phyloP scores from a whole-genome alignment of 1,139 yeast genomes.

The Suhomyces atakaporum region DNA sequence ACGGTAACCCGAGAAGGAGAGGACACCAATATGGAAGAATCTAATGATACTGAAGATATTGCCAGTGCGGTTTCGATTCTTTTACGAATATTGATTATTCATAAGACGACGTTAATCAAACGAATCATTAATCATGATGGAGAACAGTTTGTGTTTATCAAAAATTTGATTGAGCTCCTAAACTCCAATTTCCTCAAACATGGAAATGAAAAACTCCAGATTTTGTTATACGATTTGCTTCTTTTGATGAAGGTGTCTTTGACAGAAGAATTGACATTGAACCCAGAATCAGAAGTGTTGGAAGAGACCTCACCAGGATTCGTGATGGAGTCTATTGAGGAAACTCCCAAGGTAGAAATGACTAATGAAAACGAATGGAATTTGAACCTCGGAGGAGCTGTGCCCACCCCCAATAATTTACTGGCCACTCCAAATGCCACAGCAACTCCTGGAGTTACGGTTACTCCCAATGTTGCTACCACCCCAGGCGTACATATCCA shows the following conservation, averaged over 20 bases:
- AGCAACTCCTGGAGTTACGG: slow-evolving; percentile 5
- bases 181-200: slow-evolving; percentile 40
- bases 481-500: slow-evolving; percentile 5
- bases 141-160: slow-evolving; percentile 40
- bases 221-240: slow-evolving; percentile 63
- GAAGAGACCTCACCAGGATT: slow-evolving; percentile 19
- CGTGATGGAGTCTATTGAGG: slow-evolving; percentile 3
- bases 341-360: slow-evolving; percentile 9
- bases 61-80: slow-evolving; percentile 38
- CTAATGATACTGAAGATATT: slow-evolving; percentile 1
- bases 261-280: slow-evolving; percentile 22
- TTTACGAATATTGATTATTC: slow-evolving; percentile 61
- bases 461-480: too few relatives aligned
- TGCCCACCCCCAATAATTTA: slow-evolving; percentile 1
- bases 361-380: slow-evolving; percentile 6
- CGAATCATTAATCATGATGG: slow-evolving; percentile 33
- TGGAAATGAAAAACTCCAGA: slow-evolving; percentile 52
- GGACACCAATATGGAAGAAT: background rate
- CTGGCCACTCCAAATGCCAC: slow-evolving; percentile 5
- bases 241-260: slow-evolving; percentile 52
- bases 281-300: slow-evolving; percentile 15
- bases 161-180: slow-evolving; percentile 49
- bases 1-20: slow-evolving; percentile 1
- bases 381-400: slow-evolving; percentile 6
- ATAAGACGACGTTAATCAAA: slow-evolving; percentile 44